Evolutionary conservation across 2,329 filamentous ascomycete species (phyloP), one percentile per base, ranked within the genome.

Genomic region (Fusarium newnesense): DNA sequence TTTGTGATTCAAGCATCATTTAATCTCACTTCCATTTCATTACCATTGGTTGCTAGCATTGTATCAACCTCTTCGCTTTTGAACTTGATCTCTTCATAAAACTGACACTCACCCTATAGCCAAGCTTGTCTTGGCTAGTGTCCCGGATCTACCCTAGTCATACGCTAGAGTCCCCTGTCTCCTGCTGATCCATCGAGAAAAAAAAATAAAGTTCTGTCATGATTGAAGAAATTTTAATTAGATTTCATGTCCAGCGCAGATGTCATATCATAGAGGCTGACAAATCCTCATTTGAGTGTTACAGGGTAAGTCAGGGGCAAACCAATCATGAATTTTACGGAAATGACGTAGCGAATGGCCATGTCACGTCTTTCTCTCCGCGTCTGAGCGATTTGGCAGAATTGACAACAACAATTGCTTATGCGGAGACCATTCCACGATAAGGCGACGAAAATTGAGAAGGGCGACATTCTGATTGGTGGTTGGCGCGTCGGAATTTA

Each of bases 301-400:
- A 43, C 43, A 67, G 62, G 64, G 44, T 67, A 67, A 36, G 43
- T 26, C 39, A 40, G 54, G 34, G 53, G 44, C 42, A 18, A 46
- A 15, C 32, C 6, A 28, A 57, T 37, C 49, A 65, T 47, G 32
- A 16, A 9, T 57, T 37, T 49, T 5, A 24, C 19, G 7, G n/a
- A 21, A 28, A 63, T 68, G 65, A 68, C 65, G 65, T 68, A 68
- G 59, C 34, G 2, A 60, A 40, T 5, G 24, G 34, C 44, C 34
- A 40, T 56, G 39, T 50, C 43, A 32, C 42, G 53, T 21, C 24
- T 46, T 61, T 19, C 24, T 36, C 39, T 67, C 62, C 44, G 39
- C 62, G 52, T 52, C 39, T 67, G 64, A 50, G 52, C 30, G 62
- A 67, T 67, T 67, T 67, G 64, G 40, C 63, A 67, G 34, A 30